These are phyloP conservation scores for Ceratocystis cubensis DNA, from an alignment of 2,329 filamentous ascomycete genomes.

Conservation along the genomic window DNA sequence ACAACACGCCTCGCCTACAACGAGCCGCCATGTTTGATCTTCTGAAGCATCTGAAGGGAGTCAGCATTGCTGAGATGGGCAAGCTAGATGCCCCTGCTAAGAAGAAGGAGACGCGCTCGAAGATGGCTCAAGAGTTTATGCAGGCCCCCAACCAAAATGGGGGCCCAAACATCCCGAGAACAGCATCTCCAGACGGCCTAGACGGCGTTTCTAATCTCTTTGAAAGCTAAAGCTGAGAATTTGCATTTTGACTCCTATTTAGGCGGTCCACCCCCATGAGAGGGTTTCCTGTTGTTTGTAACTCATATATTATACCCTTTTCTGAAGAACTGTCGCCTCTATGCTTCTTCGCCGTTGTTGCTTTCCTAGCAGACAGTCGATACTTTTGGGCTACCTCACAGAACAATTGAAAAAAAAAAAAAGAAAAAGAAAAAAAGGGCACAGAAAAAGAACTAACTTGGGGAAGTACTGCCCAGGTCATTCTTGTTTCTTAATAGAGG, in stretches of 20 bases:
- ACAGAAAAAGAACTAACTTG: neutral
- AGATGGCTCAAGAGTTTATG: constrained; percentile 57
- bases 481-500: constrained; percentile 14
- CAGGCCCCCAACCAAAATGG: constrained; percentile 32
- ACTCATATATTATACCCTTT: neutral
- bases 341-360: neutral
- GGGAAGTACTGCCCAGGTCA: neutral
- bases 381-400: neutral
- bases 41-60: constrained; percentile 72
- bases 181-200: constrained; percentile 37
- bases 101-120: constrained; percentile 39
- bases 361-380: neutral
- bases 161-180: constrained; percentile 22
- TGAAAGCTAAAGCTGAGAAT: constrained; percentile 26
- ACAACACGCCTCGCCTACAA: constrained; percentile 58
- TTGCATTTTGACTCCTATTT: neutral
- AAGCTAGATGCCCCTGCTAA: constrained; percentile 52
- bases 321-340: neutral
- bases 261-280: neutral
- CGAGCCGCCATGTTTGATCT: constrained; percentile 71
- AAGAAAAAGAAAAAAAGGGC: neutral
- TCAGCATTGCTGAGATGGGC: constrained; percentile 87
- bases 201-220: constrained; percentile 45
- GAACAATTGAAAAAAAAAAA: neutral
- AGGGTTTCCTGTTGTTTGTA: neutral